Evolutionary conservation across 148 eudicot genomes (phyloP), one percentile per base, ranked within the genome.

Genomic region (Beta vulgaris): DNA sequence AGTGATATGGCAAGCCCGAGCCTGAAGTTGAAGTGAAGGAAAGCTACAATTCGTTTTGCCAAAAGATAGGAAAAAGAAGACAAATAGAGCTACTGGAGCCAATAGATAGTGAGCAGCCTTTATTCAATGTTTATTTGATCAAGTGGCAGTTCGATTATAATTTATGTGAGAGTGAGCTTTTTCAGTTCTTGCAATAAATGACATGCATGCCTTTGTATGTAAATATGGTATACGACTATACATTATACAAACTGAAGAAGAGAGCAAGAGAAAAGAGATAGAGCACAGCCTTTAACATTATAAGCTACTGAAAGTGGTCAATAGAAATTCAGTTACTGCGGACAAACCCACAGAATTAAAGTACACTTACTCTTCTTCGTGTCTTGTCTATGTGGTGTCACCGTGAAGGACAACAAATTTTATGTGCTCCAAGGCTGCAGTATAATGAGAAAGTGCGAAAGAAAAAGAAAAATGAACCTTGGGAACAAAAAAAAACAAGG

Each of bases 111-210:
- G 61, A 57, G 61, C 61, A 57, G 61, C 61, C 12, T 57, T 57
- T 57, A 25, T 57, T 57, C 61, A 8, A 26, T n/a, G n/a, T 57
- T 23, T 21, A 25, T 18, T 23, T 0, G 7, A 23, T 55, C 31
- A 57, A 57, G 61, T 57, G 31, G 61, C 61, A 57, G 61, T 57
- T 57, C 61, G 13, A 57, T 23, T 57, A 57, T 26, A 19, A n/a
- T n/a, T 48, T 11, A 57, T 57, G 31, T 23, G 61, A 6, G 61
- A 23, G 61, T 25, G 61, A 57, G 59, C 59, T 57, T 57, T 57
- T 46, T 6, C 51, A 4, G 9, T 2, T 46, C 58, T 57, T 6
- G 32, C 61, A 57, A 57, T 57, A 57, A 57, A 57, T 57, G 29
- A 29, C 6, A n/a, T 0, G n/a, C n/a, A n/a, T n/a, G n/a, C n/a